Evolutionary conservation across 164 flowering plant species (phyloP).

Genomic region (Akebia trifoliata): DNA sequence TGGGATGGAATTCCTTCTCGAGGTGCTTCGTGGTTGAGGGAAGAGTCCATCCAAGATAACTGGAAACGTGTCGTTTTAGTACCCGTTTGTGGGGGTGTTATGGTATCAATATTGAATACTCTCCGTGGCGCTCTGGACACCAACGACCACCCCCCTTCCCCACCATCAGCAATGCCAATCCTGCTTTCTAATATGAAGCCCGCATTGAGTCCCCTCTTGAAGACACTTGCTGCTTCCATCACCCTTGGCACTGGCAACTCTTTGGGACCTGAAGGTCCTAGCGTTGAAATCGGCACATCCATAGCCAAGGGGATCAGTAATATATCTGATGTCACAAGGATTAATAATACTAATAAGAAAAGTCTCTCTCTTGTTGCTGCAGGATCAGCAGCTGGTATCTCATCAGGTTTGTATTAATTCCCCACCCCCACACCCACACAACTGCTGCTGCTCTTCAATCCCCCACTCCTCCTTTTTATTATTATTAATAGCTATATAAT

Average conservation of each 20-base stretch:
- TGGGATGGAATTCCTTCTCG: constrained; percentile 86
- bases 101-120: constrained; percentile 54
- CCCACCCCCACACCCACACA: neutral
- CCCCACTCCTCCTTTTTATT: neutral
- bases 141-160: constrained; percentile 4
- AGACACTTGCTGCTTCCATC: constrained; percentile 73
- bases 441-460: neutral
- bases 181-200: constrained; percentile 24
- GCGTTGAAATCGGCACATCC: constrained; percentile 90
- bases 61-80: constrained; percentile 66
- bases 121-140: constrained; percentile 30
- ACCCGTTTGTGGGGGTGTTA: constrained; percentile 72
- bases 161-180: constrained; percentile 2
- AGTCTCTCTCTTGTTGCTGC: constrained; percentile 79
- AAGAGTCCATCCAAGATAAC: constrained; percentile 46
- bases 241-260: constrained; percentile 95
- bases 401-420: constrained; percentile 52
- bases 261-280: constrained; percentile 96
- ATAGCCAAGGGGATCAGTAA: constrained; percentile 63
- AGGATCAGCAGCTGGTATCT: constrained; percentile 94
- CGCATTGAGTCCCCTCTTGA: constrained; percentile 50
- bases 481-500: neutral
- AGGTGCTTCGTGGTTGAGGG: constrained; percentile 91
- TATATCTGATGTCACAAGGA: no score
- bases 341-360: constrained; percentile 29